Evolutionary conservation across 192 early-diverging fungal genomes (phyloP).

Genomic region (Coemansia sp.): DNA sequence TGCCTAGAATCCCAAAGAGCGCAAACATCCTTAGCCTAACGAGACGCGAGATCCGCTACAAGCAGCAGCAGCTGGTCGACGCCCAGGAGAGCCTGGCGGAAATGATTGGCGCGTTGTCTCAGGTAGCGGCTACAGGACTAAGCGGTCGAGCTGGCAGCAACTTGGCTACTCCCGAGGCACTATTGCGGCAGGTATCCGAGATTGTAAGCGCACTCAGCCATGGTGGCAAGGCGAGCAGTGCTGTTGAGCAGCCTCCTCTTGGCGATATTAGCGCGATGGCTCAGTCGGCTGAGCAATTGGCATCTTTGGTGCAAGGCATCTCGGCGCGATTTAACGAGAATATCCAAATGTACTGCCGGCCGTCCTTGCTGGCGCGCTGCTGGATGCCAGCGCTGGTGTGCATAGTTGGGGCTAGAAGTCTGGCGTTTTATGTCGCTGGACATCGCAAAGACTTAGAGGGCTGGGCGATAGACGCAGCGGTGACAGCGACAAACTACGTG

Average conservation of each 20-base stretch:
- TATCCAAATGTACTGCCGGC: slow-evolving; percentile 42
- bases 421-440: slow-evolving; percentile 54
- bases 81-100: slow-evolving; percentile 63
- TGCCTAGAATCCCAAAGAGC: slow-evolving; percentile 18
- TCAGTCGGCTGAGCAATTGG: slow-evolving; percentile 3
- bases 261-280: not conserved
- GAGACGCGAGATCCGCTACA: slow-evolving; percentile 63
- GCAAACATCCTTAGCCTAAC: slow-evolving; percentile 56
- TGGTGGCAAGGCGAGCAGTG: not conserved
- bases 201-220: not conserved
- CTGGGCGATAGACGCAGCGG: slow-evolving; percentile 55
- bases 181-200: slow-evolving; percentile 20
- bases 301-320: slow-evolving; percentile 12
- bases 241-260: not conserved
- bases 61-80: slow-evolving; percentile 51
- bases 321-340: slow-evolving; percentile 15
- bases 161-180: not conserved
- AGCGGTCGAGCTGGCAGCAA: not conserved
- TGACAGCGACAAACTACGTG: slow-evolving; percentile 67
- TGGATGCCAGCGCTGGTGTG: slow-evolving; percentile 67
- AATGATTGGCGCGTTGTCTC: slow-evolving; percentile 65
- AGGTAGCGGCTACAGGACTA: not conserved
- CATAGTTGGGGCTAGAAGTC: slow-evolving; percentile 51
- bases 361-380: slow-evolving; percentile 59
- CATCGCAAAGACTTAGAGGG: slow-evolving; percentile 58